Evolutionary conservation across 2,329 filamentous ascomycete genomes (phyloP).

Genomic region (Penicillium sp.): DNA sequence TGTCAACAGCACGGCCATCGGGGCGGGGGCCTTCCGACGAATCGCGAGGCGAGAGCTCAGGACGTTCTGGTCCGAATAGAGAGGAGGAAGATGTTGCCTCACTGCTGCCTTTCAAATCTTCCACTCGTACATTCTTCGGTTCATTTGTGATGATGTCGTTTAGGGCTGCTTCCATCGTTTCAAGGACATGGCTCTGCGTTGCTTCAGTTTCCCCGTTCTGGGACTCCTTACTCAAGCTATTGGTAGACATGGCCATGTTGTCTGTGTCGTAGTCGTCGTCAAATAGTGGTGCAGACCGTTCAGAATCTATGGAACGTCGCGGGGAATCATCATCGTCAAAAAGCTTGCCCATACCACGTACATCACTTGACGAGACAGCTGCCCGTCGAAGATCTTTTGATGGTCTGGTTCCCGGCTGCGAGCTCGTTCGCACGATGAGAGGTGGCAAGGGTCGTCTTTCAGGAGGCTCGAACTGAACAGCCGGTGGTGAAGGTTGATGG

Average conservation of each 20-base stretch:
- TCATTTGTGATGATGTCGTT: constrained; percentile 89
- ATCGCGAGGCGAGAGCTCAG: constrained; percentile 61
- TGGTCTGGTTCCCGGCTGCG: constrained; percentile 48
- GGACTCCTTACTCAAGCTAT: constrained; percentile 78
- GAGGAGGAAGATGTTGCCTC: constrained; percentile 41
- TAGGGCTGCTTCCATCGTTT: constrained; percentile 89
- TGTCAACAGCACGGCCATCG: constrained; percentile 50
- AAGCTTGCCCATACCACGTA: constrained; percentile 53
- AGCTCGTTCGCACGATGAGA: constrained; percentile 52
- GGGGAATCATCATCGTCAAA: constrained; percentile 52
- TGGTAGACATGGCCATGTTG: constrained; percentile 73
- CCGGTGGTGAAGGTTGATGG: constrained; percentile 21
- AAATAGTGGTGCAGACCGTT: constrained; percentile 65
- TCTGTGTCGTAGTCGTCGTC: constrained; percentile 78
- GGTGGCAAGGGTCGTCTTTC: constrained; percentile 47
- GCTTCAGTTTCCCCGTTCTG: constrained; percentile 56
- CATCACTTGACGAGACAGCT: constrained; percentile 65
- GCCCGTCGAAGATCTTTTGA: constrained; percentile 61
- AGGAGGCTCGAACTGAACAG: constrained; percentile 32
- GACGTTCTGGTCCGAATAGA: constrained; percentile 57
- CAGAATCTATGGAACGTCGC: constrained; percentile 74
- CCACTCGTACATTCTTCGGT: constrained; percentile 49
- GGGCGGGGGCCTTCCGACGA: constrained; percentile 62
- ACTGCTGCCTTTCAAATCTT: constrained; percentile 38
- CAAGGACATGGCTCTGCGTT: constrained; percentile 78